Evolutionary conservation across 306 rosid species (phyloP), one percentile per base, ranked within the genome.

Genomic region (Alnus glutinosa): DNA sequence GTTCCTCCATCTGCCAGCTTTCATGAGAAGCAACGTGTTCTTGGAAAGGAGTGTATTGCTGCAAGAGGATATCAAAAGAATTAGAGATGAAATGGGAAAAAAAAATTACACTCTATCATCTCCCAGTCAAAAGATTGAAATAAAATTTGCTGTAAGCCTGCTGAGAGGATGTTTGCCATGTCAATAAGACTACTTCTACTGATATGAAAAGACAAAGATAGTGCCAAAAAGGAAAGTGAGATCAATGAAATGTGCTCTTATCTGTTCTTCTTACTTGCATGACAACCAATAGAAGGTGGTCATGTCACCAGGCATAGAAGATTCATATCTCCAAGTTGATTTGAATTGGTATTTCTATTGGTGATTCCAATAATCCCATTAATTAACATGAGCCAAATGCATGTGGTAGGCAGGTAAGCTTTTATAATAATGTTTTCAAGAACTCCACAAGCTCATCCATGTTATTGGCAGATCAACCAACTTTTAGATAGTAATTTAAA

Each of bases 1-100:
- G 86, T 71, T 87, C 92, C 78, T 92, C 89, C 91, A 55, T 84
- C 90, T 90, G 83, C 98, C 98, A 94, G 96, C 90, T 90, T 83
- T 90, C 97, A 75, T 85, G 91, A 70, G 97, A 75, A 66, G 98
- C 92, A 30, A 89, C 89, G 55, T 89, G 85, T 59, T 86, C 86
- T 77, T 89, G 86, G 49, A 88, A 88, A 80, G 98, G 97, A 80
- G 78, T 84, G 58, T 92, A 91, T 78, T 90, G 86, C 98, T 94
- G 96, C 79, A 82, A 80, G 81, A 89, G 51, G 30, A 47, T 13
- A 71, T 73, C 54, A 64, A 86, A 86, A 79, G 75, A 74, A 68
- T 78, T 46, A 61, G 81, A 62, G 14, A 64, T 30, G 19, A 69
- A 67, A 73, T 76, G 23, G 49, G 37, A 54, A 23, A 49, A 54